Percentiles rank a stretch among this genome's conserved stretches.
These are phyloP conservation scores for Bruguiera hainesii DNA, from an alignment of 441 rosid genomes.

Conservation along the genomic window DNA sequence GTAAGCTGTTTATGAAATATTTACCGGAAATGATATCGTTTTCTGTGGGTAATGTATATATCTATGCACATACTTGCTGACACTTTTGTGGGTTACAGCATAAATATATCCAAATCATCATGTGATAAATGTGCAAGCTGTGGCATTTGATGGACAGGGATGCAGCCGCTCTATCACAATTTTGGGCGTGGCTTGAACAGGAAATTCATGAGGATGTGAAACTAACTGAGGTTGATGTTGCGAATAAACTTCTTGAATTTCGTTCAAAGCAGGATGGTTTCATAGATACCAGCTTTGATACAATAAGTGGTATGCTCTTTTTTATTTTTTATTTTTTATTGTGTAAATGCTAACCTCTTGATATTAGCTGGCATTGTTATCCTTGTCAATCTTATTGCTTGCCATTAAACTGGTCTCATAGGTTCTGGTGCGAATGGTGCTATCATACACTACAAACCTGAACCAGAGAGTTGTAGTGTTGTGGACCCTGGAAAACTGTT, in stretches of 20 bases:
- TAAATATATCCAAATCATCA: conserved; percentile 1
- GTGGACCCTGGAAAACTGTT: conserved; percentile 74
- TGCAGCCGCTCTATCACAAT: conserved; percentile 91
- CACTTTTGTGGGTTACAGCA: background rate
- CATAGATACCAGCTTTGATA: conserved; percentile 92
- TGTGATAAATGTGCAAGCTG: conserved; percentile 5
- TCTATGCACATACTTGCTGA: background rate
- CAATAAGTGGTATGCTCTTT: conserved; percentile 75
- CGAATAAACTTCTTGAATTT: conserved; percentile 80
- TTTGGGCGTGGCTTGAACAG: conserved; percentile 94
- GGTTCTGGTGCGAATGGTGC: conserved; percentile 99
- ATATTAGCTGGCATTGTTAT: background rate
- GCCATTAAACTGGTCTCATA: conserved; percentile 27
- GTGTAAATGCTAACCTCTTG: background rate
- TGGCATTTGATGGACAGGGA: conserved; percentile 53
- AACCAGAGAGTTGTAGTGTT: conserved; percentile 73
- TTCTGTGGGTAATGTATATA: no score
- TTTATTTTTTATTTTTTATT: conserved; percentile 11
- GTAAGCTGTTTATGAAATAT: no score
- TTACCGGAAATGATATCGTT: no score
- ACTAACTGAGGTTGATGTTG: conserved; percentile 88
- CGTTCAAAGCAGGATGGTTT: conserved; percentile 85
- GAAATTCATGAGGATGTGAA: conserved; percentile 58
- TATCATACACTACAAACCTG: conserved; percentile 90
- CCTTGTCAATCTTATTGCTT: conserved; percentile 11